Base-by-base conservation (phyloP, 2,329 filamentous ascomycete genomes). In the Colletotrichum phormii region DNA sequence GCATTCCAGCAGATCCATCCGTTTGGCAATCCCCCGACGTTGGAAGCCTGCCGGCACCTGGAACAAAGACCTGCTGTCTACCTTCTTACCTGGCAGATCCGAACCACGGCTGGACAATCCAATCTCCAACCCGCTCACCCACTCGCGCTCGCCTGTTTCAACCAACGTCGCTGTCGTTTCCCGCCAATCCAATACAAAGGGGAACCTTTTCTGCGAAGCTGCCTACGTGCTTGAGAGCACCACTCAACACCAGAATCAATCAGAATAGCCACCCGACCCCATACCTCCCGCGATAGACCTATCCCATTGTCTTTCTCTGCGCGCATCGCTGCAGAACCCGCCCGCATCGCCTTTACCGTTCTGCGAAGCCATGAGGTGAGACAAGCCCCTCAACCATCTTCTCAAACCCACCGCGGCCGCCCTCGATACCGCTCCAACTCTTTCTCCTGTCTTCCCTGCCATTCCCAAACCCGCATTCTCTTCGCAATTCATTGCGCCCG, bases 351-450 rank as follows among this genome's bases (percentile, higher is more conserved):
- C 59, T 42, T 6, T 58, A 11, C 42, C 42, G 42, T 67, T 62
- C 61, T 59, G 54, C 62, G 67, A 73, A 73, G 71, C 51, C 67
- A 73, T 73, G 71, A 73, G 68, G 71, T 73, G 63, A 73, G 71
- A 71, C 71, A 73, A 37, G 35, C 33, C 62, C 62, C 58, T 72
- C 67, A 42, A 67, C 42, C 29, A 26, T 67, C 46, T 57, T 33
- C 51, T 33, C 46, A 64, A 69, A 70, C 8, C 54, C 57, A 66
- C 51, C 70, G 53, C 57, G 60, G 60, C 75, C 65, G 70, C 71
- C 53, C 67, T 60, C 64, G 61, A 74, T 69, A 71, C 71, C 74
- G 74, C 69, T 69, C 71, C 74, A 72, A 71, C 68, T 72, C 66
- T 26, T 37, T 53, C 49, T 64, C 62, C 64, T 22, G 49, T 51